phyloP scores from a whole-genome alignment of 2,329 filamentous ascomycete genomes.

The Pestalotiopsis sp. region DNA sequence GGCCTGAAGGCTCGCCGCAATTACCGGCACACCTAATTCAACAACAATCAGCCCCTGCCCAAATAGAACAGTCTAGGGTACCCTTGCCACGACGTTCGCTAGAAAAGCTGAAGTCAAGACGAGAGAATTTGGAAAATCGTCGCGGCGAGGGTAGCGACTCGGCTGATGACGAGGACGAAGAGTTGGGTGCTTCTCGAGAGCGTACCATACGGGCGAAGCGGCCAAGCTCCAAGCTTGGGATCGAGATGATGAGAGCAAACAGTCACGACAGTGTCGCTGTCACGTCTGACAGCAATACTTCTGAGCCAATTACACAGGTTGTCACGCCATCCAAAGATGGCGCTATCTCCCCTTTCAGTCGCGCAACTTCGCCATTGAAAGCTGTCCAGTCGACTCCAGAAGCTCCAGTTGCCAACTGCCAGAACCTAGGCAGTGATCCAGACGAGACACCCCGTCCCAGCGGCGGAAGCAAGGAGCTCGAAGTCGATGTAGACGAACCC shows the following conservation, averaged over 20 bases:
- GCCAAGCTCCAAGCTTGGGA: slow-evolving; percentile 85
- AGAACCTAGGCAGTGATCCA: slow-evolving; percentile 22
- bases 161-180: slow-evolving; percentile 93
- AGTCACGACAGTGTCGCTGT: slow-evolving; percentile 79
- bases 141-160: slow-evolving; percentile 77
- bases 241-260: slow-evolving; percentile 97
- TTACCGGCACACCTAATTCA: slow-evolving; percentile 56
- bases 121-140: slow-evolving; percentile 73
- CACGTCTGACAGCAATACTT: slow-evolving; percentile 47
- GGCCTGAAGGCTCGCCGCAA: slow-evolving; percentile 36
- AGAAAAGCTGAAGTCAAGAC: slow-evolving; percentile 74
- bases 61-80: slow-evolving; percentile 53
- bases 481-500: slow-evolving; percentile 32
- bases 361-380: slow-evolving; percentile 21
- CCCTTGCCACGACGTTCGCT: slow-evolving; percentile 62
- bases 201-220: slow-evolving; percentile 55
- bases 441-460: slow-evolving; percentile 48
- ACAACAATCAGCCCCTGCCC: slow-evolving; percentile 66
- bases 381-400: slow-evolving; percentile 30
- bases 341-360: slow-evolving; percentile 27
- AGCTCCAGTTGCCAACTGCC: slow-evolving; percentile 21
- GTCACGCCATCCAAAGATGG: slow-evolving; percentile 50
- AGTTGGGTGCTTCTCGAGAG: slow-evolving; percentile 62
- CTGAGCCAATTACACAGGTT: slow-evolving; percentile 54
- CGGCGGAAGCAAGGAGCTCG: slow-evolving; percentile 18